Percentiles rank a stretch among this genome's conserved stretches.
These are phyloP conservation scores for Cicer arietinum DNA, from an alignment of 306 rosid species.

Conservation along the genomic window DNA sequence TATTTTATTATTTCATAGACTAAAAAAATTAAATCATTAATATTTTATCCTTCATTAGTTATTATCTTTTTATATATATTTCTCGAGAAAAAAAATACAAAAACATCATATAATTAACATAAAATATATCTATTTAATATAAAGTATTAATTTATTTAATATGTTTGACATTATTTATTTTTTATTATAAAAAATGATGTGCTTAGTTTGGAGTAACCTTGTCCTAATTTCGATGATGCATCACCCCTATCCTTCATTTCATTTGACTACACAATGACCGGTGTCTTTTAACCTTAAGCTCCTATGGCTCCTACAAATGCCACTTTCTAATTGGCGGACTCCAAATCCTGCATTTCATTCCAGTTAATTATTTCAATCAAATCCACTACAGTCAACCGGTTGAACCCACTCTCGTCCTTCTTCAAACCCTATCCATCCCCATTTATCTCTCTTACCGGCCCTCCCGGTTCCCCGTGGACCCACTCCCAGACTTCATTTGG, in stretches of 20 bases:
- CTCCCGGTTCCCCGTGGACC: constrained; percentile 45
- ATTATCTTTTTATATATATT: too few relatives aligned
- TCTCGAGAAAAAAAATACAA: too few relatives aligned
- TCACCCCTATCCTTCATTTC: constrained; percentile 8
- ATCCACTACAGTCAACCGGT: constrained; percentile 48
- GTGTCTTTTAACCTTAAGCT: constrained; percentile 16
- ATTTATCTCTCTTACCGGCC: constrained; percentile 29
- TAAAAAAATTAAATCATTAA: too few relatives aligned
- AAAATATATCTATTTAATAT: too few relatives aligned
- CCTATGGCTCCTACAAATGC: background rate
- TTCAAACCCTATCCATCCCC: background rate
- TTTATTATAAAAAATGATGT: too few relatives aligned
- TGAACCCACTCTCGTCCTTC: constrained; percentile 28
- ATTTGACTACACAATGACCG: constrained; percentile 42
- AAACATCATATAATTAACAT: too few relatives aligned
- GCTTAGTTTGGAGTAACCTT: too few relatives aligned
- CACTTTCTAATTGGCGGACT: constrained; percentile 38
- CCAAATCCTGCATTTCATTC: constrained; percentile 29
- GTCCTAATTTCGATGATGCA: background rate
- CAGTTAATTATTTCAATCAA: constrained; percentile 42
- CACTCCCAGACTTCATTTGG: constrained; percentile 51
- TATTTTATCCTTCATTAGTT: too few relatives aligned
- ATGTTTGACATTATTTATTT: too few relatives aligned
- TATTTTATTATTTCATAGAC: too few relatives aligned
- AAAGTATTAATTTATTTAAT: too few relatives aligned